Conservation (phyloP, 345 rosid species). For the Eucalyptus paniculata region DNA sequence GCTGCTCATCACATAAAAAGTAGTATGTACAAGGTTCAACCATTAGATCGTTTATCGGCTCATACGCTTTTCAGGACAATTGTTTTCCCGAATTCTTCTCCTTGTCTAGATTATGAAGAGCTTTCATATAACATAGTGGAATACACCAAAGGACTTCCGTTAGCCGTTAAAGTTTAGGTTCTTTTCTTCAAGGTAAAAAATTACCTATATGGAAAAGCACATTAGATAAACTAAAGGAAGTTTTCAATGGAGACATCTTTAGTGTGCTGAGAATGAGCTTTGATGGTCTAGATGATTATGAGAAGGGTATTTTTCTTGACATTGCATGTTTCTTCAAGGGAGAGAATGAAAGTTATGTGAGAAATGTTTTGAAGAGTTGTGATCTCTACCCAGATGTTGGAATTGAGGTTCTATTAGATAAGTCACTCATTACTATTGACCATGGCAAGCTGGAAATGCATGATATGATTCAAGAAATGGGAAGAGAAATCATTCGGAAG, state of each 20-base stretch:
- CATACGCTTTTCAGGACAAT: not conserved
- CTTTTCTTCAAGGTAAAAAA: not conserved
- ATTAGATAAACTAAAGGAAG: not conserved
- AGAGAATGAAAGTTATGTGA: not conserved
- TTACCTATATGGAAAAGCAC: not conserved
- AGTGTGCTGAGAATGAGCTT: not conserved
- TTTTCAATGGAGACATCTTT: not conserved
- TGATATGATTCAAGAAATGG: conserved; percentile 16
- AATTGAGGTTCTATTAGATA: not conserved
- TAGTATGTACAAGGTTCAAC: not conserved
- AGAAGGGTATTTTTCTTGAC: conserved; percentile 4
- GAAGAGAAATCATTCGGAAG: not conserved
- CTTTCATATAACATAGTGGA: not conserved
- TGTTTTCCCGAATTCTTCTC: not conserved
- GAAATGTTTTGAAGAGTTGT: not conserved
- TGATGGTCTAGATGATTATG: not conserved
- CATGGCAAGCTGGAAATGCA: not conserved
- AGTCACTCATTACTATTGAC: not conserved
- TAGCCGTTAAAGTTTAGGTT: not conserved
- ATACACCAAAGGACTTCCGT: not conserved
- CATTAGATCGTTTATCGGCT: not conserved
- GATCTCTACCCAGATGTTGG: not conserved
- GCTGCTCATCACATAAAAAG: not conserved
- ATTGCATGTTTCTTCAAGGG: conserved; percentile 9
- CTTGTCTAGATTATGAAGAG: not conserved